Base-by-base conservation (phyloP, 805 yeast species). In the Candida sithepensis region DNA sequence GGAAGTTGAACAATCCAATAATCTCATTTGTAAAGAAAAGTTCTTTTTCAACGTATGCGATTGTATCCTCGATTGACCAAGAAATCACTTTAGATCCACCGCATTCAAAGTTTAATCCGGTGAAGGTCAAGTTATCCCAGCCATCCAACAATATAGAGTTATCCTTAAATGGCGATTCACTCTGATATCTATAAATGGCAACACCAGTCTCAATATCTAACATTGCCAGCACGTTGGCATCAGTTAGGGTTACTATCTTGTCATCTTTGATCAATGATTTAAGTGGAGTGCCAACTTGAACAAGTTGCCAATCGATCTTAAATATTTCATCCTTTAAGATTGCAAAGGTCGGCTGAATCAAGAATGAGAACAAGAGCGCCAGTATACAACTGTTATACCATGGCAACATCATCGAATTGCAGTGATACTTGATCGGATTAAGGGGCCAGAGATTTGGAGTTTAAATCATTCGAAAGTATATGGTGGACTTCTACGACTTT, bases 271-370 rank as follows among this genome's bases (percentile, higher is more conserved):
- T 38, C 21, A 58, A 26, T 8, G 60, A 43, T 2, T 34, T 21
- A 5, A 46, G 40, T 55, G 74, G 66, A 6, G 58, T 54, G 0
- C 84, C 84, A 24, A 77, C 61, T 43, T 71, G 73, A 26, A 67
- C 68, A 8, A 71, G 60, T 41, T 78, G 74, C 84, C 84, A 81
- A 54, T 82, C 88, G 30, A 68, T 67, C 16, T 63, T 63, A 57
- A 74, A 78, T 0, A 83, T 81, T 50, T 80, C 83, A 45, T 80
- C 84, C 22, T 71, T 64, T 6, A 57, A 50, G 16, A 57, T 48
- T 34, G 56, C 51, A 21, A 41, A 33, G 22, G 40, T 51, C 13
- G 47, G 49, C 18, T 41, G 34, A 9, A 47, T 23, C 26, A 55
- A 24, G 39, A 50, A 39, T 30, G 28, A 14, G 20, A 46, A 12